Evolutionary conservation across 176 grass and related monocot genomes (phyloP), one percentile per base, ranked within the genome.

Genomic region (Alopecurus myosuroides): DNA sequence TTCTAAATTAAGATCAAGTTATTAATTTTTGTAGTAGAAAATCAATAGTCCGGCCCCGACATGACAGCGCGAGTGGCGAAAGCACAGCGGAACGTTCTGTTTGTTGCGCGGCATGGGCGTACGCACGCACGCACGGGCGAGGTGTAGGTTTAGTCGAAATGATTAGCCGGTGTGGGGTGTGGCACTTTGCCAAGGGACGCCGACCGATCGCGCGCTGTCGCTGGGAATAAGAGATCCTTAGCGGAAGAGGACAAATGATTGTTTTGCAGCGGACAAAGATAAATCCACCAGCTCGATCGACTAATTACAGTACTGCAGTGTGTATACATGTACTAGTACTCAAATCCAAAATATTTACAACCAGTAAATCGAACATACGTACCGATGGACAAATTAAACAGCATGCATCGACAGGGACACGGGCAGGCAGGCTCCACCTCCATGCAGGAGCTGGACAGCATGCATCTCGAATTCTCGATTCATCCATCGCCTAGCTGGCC

Each of bases 31-130:
- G 28, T 61, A 61, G 12, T 42, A 9, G 18, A 30, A 17, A n/a
- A n/a, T n/a, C n/a, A n/a, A n/a, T n/a, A n/a, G n/a, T n/a, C n/a
- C 1, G 37, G 10, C 34, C 57, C 29, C 64, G 52, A 73, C 86
- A 82, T 72, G 85, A 86, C 83, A 86, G 63, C 63, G 74, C 88
- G 55, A 13, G 14, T 36, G 84, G 19, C 35, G 9, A 71, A 77
- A 77, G 71, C 5, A 58, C 37, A 14, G 10, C 37, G 39, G 26
- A 15, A 14, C 14, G 68, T 3, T 23, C 68, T 26, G 68, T 71
- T 71, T 8, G 22, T 41, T 26, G 39, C 39, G 11, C 37, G 15
- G n/a, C 56, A 60, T 26, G 56, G 23, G 11, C 11, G 40, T 10
- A 42, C 40, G 40, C 9, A 41, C 39, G 40, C 9, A 11, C 40